These are phyloP conservation scores for Pseudopithomyces chartarum DNA, from an alignment of 2,329 filamentous ascomycete genomes.

Conservation along the genomic window DNA sequence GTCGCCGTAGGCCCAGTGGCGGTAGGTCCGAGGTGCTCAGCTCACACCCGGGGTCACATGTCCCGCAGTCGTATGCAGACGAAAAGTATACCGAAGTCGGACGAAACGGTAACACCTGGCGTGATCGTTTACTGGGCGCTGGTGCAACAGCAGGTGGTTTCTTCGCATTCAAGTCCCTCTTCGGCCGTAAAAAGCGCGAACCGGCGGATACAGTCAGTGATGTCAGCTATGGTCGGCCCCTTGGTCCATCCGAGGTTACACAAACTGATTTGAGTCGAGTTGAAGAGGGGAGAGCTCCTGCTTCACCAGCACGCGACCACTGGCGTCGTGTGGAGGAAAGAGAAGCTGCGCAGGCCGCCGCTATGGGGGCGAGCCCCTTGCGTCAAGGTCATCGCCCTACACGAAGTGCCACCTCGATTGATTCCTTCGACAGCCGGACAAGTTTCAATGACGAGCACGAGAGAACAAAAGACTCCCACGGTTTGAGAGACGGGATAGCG, in stretches of 20 bases:
- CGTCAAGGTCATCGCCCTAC: slow-evolving; percentile 35
- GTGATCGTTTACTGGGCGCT: slow-evolving; percentile 51
- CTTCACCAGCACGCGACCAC: slow-evolving; percentile 47
- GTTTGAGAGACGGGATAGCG: slow-evolving; percentile 55
- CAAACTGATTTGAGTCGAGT: slow-evolving; percentile 54
- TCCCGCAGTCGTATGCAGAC: slow-evolving; percentile 43
- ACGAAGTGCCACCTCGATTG: slow-evolving; percentile 45
- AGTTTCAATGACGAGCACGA: slow-evolving; percentile 41
- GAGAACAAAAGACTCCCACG: slow-evolving; percentile 37
- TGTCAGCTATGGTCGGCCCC: slow-evolving; percentile 58
- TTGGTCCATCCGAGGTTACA: slow-evolving; percentile 54
- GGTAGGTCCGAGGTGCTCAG: slow-evolving; percentile 38
- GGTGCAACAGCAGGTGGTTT: slow-evolving; percentile 49
- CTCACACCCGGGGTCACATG: slow-evolving; percentile 41
- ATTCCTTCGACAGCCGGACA: slow-evolving; percentile 49
- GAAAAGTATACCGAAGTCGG: slow-evolving; percentile 49
- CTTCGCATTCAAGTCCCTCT: slow-evolving; percentile 60
- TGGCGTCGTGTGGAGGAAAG: slow-evolving; percentile 46
- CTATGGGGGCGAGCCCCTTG: slow-evolving; percentile 54
- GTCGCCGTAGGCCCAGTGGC: slow-evolving; percentile 35
- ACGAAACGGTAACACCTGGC: slow-evolving; percentile 47
- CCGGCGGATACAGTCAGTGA: slow-evolving; percentile 57
- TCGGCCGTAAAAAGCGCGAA: slow-evolving; percentile 53
- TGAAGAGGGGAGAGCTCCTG: slow-evolving; percentile 60
- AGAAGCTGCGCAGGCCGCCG: slow-evolving; percentile 44